Percentiles rank a stretch among this genome's conserved stretches.
These are phyloP conservation scores for Zea luxurians DNA, from an alignment of 176 grass and related monocot species.

Conservation along the genomic window DNA sequence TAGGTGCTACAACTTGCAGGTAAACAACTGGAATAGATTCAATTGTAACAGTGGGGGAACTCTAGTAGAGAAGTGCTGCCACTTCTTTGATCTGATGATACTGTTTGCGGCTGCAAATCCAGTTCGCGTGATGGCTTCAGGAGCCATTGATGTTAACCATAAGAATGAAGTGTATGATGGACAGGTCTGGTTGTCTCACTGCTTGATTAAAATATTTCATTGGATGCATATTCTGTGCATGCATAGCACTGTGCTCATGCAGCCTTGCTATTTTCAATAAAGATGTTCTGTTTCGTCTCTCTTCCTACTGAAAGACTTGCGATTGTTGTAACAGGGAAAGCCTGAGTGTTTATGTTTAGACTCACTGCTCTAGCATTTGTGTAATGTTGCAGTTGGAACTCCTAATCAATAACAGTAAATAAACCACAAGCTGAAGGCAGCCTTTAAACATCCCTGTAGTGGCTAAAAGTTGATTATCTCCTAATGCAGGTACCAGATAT, in stretches of 20 bases:
- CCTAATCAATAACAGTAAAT: neutral
- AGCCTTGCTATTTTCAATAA: neutral
- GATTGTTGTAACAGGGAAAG: neutral
- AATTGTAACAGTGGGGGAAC: constrained; percentile 92
- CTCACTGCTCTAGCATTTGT: neutral
- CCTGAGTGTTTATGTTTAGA: neutral
- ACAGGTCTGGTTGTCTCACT: constrained; percentile 54
- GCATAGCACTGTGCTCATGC: neutral
- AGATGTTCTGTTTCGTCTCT: neutral
- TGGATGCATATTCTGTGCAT: neutral
- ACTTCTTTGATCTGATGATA: constrained; percentile 95
- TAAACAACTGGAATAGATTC: constrained; percentile 96
- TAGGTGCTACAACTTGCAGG: constrained; percentile 51
- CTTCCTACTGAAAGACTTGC: neutral
- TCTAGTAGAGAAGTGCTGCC: constrained; percentile 93
- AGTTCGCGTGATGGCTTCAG: constrained; percentile 89
- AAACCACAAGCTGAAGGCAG: neutral
- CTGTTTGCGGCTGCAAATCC: constrained; percentile 87
- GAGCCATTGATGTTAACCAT: constrained; percentile 93
- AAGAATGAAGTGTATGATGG: constrained; percentile 89
- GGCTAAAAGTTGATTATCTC: constrained; percentile 20
- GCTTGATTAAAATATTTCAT: neutral
- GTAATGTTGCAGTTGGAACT: neutral
- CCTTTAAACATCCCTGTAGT: constrained; percentile 8
- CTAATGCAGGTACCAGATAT: constrained; percentile 80